Percentiles rank a stretch among this genome's conserved stretches.
Conservation (phyloP, 192 early-diverging fungal genomes). For the Coemansia sp. region DNA sequence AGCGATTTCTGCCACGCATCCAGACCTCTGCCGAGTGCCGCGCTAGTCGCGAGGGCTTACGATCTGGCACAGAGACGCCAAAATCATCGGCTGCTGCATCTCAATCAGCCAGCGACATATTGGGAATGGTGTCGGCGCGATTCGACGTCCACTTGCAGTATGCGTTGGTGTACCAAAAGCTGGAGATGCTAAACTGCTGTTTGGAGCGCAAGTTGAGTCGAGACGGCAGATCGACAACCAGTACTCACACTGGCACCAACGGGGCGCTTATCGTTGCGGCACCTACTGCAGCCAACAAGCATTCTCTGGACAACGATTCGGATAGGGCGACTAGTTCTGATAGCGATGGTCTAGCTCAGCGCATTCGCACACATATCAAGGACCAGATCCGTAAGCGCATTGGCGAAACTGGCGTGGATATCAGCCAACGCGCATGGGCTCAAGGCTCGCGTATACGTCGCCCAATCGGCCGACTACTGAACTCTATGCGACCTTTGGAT, state of each 20-base stretch:
- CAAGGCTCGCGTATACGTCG: constrained; percentile 40
- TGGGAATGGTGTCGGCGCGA: constrained; percentile 5
- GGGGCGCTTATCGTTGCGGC: background rate
- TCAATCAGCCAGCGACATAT: constrained; percentile 19
- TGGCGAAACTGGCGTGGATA: constrained; percentile 21
- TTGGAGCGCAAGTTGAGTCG: constrained; percentile 52
- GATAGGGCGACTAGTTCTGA: background rate
- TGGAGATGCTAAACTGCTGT: constrained; percentile 85
- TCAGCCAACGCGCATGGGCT: constrained; percentile 24
- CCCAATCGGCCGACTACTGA: constrained; percentile 46
- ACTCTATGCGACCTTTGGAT: constrained; percentile 25
- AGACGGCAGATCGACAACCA: background rate
- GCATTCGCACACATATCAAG: constrained; percentile 40
- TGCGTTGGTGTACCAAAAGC: constrained; percentile 71
- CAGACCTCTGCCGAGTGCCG: constrained; percentile 30
- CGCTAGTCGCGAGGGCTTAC: constrained; percentile 4
- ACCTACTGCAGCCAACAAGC: background rate
- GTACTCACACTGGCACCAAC: background rate
- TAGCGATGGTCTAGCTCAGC: constrained; percentile 27
- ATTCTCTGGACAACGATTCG: background rate
- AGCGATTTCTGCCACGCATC: constrained; percentile 58
- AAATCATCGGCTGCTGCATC: background rate
- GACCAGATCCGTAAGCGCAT: constrained; percentile 32
- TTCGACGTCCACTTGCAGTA: constrained; percentile 65
- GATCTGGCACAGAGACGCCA: constrained; percentile 17